These are phyloP conservation scores for Komagataella pseudopastoris DNA, from an alignment of 805 yeast genomes.

Conservation along the genomic window DNA sequence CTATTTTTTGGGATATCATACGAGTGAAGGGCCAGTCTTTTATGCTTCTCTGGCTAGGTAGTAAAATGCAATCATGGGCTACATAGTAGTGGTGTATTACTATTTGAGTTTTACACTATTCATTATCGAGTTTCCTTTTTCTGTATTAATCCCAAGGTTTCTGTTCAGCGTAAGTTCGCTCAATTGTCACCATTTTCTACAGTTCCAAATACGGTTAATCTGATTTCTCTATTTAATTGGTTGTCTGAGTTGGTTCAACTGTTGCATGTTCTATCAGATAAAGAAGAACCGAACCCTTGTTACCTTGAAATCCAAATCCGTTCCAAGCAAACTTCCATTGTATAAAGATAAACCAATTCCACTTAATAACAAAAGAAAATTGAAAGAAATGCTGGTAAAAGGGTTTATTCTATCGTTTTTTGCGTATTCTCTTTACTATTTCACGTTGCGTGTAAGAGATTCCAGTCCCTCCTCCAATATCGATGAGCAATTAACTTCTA, in stretches of 20 bases:
- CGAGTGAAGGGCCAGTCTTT: not conserved
- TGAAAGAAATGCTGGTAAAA: constrained; percentile 25
- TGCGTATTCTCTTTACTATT: constrained; percentile 25
- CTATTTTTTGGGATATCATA: constrained; percentile 34
- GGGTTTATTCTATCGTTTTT: constrained; percentile 25
- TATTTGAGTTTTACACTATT: not conserved
- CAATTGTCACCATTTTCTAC: not conserved
- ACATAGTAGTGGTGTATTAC: not conserved
- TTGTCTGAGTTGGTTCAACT: not conserved
- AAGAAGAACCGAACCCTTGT: not conserved
- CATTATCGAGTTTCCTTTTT: no score
- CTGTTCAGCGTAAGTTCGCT: not conserved
- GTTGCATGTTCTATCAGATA: not conserved
- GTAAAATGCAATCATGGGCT: not conserved
- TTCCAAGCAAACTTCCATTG: constrained; percentile 23
- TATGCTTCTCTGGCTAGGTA: not conserved
- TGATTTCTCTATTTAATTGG: not conserved
- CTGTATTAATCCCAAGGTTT: not conserved
- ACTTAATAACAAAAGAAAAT: constrained; percentile 5
- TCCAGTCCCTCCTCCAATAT: constrained; percentile 3
- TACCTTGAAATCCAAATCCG: constrained; percentile 7
- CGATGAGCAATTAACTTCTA: constrained; percentile 3
- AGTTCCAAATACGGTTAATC: not conserved
- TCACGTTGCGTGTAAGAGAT: constrained; percentile 6
- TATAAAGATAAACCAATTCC: constrained; percentile 38